phyloP scores from a whole-genome alignment of 2,329 filamentous ascomycete genomes.

The Thielaviopsis musarum region DNA sequence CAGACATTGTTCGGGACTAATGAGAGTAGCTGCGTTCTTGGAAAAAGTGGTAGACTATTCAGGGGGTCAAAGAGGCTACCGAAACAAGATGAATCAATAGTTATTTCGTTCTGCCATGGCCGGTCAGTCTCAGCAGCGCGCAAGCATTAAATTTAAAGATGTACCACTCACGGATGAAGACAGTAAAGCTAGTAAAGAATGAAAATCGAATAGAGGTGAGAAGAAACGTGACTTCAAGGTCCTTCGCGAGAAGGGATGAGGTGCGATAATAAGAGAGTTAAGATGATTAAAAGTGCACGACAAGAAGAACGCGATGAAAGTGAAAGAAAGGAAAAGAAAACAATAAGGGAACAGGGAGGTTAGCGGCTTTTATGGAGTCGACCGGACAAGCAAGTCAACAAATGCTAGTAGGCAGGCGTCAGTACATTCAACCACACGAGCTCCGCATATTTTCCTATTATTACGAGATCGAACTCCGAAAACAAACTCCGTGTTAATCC shows the following conservation, averaged over 20 bases:
- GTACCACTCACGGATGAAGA: not conserved
- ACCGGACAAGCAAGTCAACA: not conserved
- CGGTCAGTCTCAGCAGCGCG: too few relatives aligned
- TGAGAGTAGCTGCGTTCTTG: not conserved
- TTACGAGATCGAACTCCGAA: not conserved
- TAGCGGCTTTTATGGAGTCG: not conserved
- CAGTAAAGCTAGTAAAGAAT: not conserved
- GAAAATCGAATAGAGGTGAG: not conserved
- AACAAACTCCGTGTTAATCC: not conserved
- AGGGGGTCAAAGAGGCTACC: not conserved
- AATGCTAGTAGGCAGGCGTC: not conserved
- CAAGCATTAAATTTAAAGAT: not conserved
- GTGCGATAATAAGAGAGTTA: not conserved
- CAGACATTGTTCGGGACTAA: conserved; percentile 8
- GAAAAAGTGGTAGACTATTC: not conserved
- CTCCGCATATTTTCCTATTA: not conserved
- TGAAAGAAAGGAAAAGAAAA: not conserved
- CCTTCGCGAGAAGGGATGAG: not conserved
- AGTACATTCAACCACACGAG: not conserved
- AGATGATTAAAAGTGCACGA: not conserved
- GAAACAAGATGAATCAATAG: not conserved
- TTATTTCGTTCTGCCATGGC: too few relatives aligned
- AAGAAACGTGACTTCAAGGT: not conserved
- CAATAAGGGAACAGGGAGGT: not conserved
- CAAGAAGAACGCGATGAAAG: not conserved